These are phyloP conservation scores for Ogataea saltuana DNA, from an alignment of 805 yeast species.

Conservation along the genomic window DNA sequence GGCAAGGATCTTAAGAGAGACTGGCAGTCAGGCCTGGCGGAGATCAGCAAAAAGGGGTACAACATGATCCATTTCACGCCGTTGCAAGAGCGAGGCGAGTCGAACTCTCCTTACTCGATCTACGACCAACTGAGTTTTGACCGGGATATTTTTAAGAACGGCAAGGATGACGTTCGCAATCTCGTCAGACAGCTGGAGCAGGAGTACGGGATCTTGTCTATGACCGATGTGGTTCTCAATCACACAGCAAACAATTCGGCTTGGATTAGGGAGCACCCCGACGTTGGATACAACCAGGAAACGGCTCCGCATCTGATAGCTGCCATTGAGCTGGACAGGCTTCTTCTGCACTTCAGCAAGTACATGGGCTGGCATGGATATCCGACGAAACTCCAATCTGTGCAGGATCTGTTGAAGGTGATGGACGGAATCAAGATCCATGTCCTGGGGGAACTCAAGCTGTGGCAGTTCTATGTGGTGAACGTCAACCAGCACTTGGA, in stretches of 20 bases:
- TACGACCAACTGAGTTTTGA: constrained; percentile 84
- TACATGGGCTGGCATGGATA: constrained; percentile 57
- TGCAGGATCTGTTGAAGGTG: constrained; percentile 57
- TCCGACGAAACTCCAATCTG: constrained; percentile 54
- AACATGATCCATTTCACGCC: constrained; percentile 98
- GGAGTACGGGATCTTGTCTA: constrained; percentile 63
- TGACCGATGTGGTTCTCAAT: constrained; percentile 92
- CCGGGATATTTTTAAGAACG: constrained; percentile 55
- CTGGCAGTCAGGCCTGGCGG: constrained; percentile 69
- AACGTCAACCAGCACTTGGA: constrained; percentile 48
- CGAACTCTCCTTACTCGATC: constrained; percentile 92
- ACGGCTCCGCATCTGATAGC: constrained; percentile 89
- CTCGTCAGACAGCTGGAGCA: constrained; percentile 52
- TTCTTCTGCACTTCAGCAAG: constrained; percentile 64
- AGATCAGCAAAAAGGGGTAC: constrained; percentile 73
- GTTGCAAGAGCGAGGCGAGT: constrained; percentile 81
- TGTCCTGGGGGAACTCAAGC: constrained; percentile 62
- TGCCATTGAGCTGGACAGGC: constrained; percentile 80
- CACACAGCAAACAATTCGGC: constrained; percentile 90
- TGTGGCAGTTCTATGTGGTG: constrained; percentile 89
- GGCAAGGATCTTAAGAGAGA: constrained; percentile 53
- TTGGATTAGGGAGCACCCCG: constrained; percentile 88
- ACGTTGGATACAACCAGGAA: constrained; percentile 78
- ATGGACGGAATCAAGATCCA: constrained; percentile 69
- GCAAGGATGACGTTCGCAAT: constrained; percentile 51